Conservation (phyloP, 148 eudicot species). For the Cornus kousa region DNA sequence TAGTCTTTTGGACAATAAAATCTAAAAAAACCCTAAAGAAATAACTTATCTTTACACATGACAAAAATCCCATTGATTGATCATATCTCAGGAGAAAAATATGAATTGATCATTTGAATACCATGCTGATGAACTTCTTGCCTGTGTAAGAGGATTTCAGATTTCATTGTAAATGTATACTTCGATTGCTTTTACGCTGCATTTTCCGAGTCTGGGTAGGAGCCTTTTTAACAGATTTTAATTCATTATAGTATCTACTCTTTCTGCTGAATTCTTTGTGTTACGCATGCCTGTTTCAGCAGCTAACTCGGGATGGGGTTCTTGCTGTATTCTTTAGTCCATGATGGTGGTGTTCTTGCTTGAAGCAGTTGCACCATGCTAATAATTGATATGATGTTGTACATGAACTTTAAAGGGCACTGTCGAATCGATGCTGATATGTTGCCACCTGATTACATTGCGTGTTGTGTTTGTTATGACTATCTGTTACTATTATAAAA, state of each 20-base stretch:
- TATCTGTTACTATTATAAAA: too few relatives aligned
- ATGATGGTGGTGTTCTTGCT: background rate
- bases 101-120: too few relatives aligned
- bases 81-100: too few relatives aligned
- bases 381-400: background rate
- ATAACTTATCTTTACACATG: too few relatives aligned
- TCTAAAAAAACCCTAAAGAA: too few relatives aligned
- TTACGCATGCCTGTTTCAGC: slow-evolving; percentile 6
- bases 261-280: background rate
- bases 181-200: background rate
- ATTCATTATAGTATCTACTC: background rate
- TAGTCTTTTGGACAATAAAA: too few relatives aligned
- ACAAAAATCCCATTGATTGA: too few relatives aligned
- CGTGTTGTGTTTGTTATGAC: background rate
- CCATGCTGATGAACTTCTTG: too few relatives aligned
- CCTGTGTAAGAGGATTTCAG: too few relatives aligned
- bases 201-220: background rate
- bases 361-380: background rate
- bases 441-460: background rate
- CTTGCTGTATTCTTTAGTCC: slow-evolving; percentile 29
- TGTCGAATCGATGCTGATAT: background rate
- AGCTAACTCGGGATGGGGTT: slow-evolving; percentile 10
- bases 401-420: background rate
- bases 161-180: too few relatives aligned
- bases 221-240: background rate